Conservation (phyloP, 108 stramenopile species). For the Bacterosira constricta region DNA sequence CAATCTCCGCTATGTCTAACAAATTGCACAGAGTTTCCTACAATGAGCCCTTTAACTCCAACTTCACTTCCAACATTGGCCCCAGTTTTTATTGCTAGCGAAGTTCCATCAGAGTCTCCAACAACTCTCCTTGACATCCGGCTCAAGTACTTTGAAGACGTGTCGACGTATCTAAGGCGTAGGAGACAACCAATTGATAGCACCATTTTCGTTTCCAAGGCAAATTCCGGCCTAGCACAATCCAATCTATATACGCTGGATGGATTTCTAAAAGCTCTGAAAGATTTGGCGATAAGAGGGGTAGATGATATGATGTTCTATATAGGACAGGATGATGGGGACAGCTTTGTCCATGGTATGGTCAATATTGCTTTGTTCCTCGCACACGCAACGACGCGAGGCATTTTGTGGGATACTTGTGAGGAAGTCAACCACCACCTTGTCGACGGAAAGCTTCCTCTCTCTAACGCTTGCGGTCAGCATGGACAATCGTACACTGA, state of each 20-base stretch:
- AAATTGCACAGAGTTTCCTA: constrained; percentile 17
- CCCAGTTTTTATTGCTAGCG: too few relatives aligned
- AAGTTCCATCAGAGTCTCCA: constrained; percentile 29
- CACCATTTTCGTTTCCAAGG: constrained; percentile 21
- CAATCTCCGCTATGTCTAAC: constrained; percentile 12
- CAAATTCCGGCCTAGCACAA: neutral
- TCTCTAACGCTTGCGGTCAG: constrained; percentile 12
- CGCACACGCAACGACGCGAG: constrained; percentile 22
- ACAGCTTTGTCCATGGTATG: constrained; percentile 17
- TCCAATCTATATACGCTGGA: constrained; percentile 37
- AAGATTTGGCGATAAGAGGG: constrained; percentile 20
- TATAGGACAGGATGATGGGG: constrained; percentile 18
- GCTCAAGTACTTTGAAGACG: neutral
- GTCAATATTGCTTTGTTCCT: constrained; percentile 29
- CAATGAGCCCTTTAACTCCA: constrained; percentile 10
- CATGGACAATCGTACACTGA: neutral
- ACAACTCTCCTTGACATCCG: neutral
- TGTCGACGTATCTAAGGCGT: constrained; percentile 6
- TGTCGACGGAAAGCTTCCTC: neutral
- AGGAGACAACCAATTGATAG: constrained; percentile 17
- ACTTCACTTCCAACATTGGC: constrained; percentile 18
- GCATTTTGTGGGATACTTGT: constrained; percentile 16
- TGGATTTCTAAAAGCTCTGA: constrained; percentile 33
- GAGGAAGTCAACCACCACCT: neutral
- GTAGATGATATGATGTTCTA: constrained; percentile 15